phyloP scores from a whole-genome alignment of 2,329 filamentous ascomycete species.

The Fusarium oxysporum region DNA sequence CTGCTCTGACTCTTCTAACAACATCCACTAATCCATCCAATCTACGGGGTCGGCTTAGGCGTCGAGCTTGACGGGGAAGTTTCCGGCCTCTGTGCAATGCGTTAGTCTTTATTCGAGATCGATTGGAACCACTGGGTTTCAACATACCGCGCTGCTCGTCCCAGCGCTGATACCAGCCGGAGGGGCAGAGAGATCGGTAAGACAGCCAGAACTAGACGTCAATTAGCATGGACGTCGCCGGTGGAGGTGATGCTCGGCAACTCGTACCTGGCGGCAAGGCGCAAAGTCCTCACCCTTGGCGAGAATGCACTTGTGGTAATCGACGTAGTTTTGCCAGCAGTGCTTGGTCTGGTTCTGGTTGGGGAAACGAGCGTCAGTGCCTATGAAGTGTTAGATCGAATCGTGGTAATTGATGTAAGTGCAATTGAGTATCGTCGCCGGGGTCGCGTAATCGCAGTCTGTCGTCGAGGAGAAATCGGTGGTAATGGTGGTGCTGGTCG shows the following conservation, averaged over 20 bases:
- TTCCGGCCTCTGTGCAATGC: conserved; percentile 68
- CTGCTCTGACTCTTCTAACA: conserved; percentile 49
- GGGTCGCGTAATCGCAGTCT: conserved; percentile 31
- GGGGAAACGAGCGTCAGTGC: conserved; percentile 99
- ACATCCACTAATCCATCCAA: conserved; percentile 38
- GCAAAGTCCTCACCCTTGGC: conserved; percentile 99
- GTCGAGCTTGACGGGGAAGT: conserved; percentile 75
- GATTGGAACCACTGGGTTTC: neutral
- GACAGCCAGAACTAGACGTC: conserved; percentile 86
- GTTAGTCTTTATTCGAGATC: conserved; percentile 44
- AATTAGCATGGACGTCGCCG: conserved; percentile 32
- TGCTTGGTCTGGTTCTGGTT: conserved; percentile 99
- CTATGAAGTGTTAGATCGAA: conserved; percentile 59
- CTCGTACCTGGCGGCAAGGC: conserved; percentile 89
- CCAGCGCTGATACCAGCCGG: conserved; percentile 93
- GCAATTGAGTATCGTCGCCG: conserved; percentile 46
- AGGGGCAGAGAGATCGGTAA: conserved; percentile 97
- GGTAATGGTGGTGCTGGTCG: conserved; percentile 7
- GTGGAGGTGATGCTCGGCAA: neutral
- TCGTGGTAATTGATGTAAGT: conserved; percentile 7
- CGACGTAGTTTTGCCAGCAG: conserved; percentile 99
- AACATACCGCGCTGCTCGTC: conserved; percentile 93
- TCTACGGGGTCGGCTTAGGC: conserved; percentile 56
- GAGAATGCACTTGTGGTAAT: conserved; percentile 99
- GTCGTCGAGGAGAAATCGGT: conserved; percentile 33